Evolutionary conservation across 1,284 basidiomycete species (phyloP).

Genomic region (Agaricales sp.): DNA sequence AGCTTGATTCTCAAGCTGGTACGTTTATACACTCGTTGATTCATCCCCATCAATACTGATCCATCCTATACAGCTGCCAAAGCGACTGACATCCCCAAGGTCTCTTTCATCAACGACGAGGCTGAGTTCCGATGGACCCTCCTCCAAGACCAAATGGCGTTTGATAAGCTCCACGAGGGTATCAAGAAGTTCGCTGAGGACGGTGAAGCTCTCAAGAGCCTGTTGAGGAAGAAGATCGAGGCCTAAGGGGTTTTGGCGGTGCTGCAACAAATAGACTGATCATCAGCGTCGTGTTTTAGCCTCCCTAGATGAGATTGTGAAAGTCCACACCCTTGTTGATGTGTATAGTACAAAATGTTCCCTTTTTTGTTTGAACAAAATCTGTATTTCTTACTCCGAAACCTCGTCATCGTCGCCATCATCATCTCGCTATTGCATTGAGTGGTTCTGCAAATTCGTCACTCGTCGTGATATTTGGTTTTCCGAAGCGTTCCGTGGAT

Average conservation of each 20-base stretch:
- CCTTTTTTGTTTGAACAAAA: too few species aligned
- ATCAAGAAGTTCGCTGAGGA: constrained; percentile 97
- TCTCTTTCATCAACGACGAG: constrained; percentile 87
- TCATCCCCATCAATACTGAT: constrained; percentile 1
- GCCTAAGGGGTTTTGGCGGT: constrained; percentile 24
- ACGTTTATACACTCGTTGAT: constrained; percentile 19
- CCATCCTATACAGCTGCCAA: constrained; percentile 32
- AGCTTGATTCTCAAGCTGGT: constrained; percentile 67
- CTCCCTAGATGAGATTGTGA: neutral
- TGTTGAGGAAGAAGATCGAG: constrained; percentile 74
- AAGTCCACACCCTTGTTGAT: too few species aligned
- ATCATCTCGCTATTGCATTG: too few species aligned
- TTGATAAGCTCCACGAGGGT: constrained; percentile 95
- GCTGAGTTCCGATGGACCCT: constrained; percentile 92
- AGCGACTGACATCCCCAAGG: constrained; percentile 65
- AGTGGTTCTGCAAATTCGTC: too few species aligned
- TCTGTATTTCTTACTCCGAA: too few species aligned
- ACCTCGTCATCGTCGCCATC: too few species aligned
- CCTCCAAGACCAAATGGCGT: constrained; percentile 89
- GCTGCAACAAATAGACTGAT: neutral
- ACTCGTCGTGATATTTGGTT: too few species aligned
- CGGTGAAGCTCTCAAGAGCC: constrained; percentile 78
- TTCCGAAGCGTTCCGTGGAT: too few species aligned
- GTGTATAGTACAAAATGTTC: too few species aligned
- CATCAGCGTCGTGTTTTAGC: neutral